phyloP scores from a whole-genome alignment of 768 basidiomycete species.

The Strobilomyces echinocephalus region DNA sequence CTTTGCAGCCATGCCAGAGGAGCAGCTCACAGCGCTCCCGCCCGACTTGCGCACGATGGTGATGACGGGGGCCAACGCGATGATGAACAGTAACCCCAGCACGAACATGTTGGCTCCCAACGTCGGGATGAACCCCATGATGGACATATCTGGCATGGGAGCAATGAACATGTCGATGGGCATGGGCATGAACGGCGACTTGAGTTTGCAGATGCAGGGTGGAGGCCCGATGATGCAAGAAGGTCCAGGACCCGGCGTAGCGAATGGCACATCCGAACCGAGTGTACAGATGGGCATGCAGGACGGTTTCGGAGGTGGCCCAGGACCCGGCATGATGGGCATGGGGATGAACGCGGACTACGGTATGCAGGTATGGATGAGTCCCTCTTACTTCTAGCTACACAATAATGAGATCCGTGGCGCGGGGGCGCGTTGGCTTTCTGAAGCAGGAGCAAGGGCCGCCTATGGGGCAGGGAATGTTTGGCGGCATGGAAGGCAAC shows the following conservation, averaged over 20 bases:
- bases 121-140: conserved; percentile 62
- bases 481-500: conserved; percentile 55
- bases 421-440: conserved; percentile 21
- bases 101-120: conserved; percentile 51
- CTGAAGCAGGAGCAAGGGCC: conserved; percentile 49
- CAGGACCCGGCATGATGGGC: conserved; percentile 58
- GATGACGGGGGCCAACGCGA: conserved; percentile 73
- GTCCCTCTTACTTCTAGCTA: conserved; percentile 28
- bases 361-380: conserved; percentile 62
- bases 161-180: conserved; percentile 47
- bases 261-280: conserved; percentile 37
- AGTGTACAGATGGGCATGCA: conserved; percentile 39
- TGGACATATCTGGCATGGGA: conserved; percentile 72
- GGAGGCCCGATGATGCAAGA: conserved; percentile 55
- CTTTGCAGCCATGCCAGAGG: conserved; percentile 78
- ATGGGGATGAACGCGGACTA: conserved; percentile 70
- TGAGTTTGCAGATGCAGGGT: conserved; percentile 50
- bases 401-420: conserved; percentile 36
- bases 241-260: conserved; percentile 34
- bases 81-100: conserved; percentile 62
- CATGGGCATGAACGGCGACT: conserved; percentile 64
- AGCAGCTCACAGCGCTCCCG: conserved; percentile 71
- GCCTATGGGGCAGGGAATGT: conserved; percentile 65
- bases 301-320: conserved; percentile 38
- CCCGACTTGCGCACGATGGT: conserved; percentile 83